Evolutionary conservation across 176 grass and related monocot species (phyloP), one percentile per base, ranked within the genome.

Genomic region (Elymus sibiricus): DNA sequence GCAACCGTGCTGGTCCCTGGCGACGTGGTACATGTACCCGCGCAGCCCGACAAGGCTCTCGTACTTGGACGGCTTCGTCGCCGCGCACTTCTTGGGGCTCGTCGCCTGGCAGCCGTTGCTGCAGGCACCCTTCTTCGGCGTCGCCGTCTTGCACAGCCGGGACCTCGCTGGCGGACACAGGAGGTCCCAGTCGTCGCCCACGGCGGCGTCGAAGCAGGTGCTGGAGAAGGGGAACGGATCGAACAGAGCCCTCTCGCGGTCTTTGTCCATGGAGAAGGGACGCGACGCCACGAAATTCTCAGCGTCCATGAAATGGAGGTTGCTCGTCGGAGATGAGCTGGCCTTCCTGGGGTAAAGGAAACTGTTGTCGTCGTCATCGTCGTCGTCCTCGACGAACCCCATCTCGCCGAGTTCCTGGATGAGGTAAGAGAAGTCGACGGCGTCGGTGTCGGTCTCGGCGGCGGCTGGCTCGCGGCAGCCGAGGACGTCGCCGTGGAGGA

Each of bases 1-100:
- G 82, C 94, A 99, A 5, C 97, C 94, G 62, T 96, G 85, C 86
- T 94, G 92, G 79, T 99, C 97, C 65, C 77, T 94, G 6, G 97
- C 94, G 5, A 94, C 82, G 74, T 89, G 80, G 80, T 83, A 88
- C 77, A 91, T 89, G 79, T 86, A 83, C 39, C 90, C 89, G 80
- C 88, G 88, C 71, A 94, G 74, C 1, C 72, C 80, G 59, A 72
- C 80, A 17, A 94, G 78, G 80, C 83, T 85, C 79, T 91, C 92
- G 69, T 83, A 61, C 77, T 94, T 92, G 28, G 65, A 19, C 42
- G 69, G 58, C 77, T 63, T 76, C 55, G 76, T 58, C 68, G 64
- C 79, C 6, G 13, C 69, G 61, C 64, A 82, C 67, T 83, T 90
- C 40, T 87, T 84, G 19, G 89, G 90, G 80, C 56, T 86, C 80